phyloP scores from a whole-genome alignment of 768 basidiomycete genomes.

The Stropharia rugosoannulata region DNA sequence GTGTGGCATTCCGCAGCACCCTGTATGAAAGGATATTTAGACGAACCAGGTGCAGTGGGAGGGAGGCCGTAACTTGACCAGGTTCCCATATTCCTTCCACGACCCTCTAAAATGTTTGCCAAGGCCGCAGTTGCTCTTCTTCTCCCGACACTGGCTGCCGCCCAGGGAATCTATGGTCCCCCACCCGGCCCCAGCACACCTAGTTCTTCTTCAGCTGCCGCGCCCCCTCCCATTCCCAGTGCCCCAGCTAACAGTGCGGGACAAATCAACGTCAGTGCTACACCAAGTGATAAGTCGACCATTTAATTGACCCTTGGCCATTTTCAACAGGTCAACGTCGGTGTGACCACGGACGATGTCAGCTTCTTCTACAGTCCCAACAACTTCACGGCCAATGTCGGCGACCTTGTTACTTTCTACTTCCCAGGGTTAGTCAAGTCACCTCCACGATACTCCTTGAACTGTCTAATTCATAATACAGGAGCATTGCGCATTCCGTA shows the following conservation, averaged over 20 bases:
- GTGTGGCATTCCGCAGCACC: conserved; percentile 20
- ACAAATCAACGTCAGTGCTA: conserved; percentile 33
- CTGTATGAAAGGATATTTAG: conserved; percentile 14
- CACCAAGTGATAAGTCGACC: not conserved
- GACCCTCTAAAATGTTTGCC: conserved; percentile 17
- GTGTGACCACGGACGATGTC: conserved; percentile 20
- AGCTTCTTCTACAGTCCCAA: conserved; percentile 41
- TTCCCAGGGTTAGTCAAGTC: conserved; percentile 41
- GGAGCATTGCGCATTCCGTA: conserved; percentile 44
- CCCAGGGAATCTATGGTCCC: conserved; percentile 33
- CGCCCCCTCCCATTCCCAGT: conserved; percentile 31
- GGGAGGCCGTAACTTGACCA: conserved; percentile 3
- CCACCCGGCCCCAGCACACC: conserved; percentile 19
- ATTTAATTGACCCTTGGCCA: not conserved
- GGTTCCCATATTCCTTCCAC: conserved; percentile 11
- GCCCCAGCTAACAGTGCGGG: conserved; percentile 36
- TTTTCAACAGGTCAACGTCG: conserved; percentile 41
- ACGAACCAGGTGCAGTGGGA: conserved; percentile 1
- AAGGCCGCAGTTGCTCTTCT: conserved; percentile 12
- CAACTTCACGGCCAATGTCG: conserved; percentile 46
- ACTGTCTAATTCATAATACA: conserved; percentile 2
- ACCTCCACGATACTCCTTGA: not conserved
- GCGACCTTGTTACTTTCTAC: conserved; percentile 53
- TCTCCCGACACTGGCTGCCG: conserved; percentile 34
- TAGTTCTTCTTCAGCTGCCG: conserved; percentile 17